Evolutionary conservation across 305 asterid species (phyloP), one percentile per base, ranked within the genome.

Genomic region (Fraxinus sp.): DNA sequence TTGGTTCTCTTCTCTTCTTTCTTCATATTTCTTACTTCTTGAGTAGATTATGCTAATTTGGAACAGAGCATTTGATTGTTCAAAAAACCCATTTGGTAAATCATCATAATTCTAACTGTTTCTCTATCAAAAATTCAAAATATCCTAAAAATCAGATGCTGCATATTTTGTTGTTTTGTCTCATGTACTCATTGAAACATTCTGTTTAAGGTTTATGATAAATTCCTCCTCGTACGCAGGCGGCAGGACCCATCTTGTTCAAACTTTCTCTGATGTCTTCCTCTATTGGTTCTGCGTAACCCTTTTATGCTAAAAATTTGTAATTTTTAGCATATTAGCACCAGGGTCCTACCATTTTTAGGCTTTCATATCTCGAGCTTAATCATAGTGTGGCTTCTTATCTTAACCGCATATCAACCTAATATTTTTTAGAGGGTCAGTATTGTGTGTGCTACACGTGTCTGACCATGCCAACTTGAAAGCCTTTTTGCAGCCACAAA

Each of bases 211-310:
- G 62, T 90, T 88, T 85, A 89, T 85, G 80, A 91, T 95, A 79
- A 84, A 89, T 55, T 92, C 95, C 22, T 97, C 3, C 89, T 92
- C 75, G 76, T 94, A 70, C 94, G n/a, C n/a, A n/a, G n/a, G n/a
- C n/a, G n/a, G 92, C 35, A 75, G 95, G 44, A 89, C 92, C 8
- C 95, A 92, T 74, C 98, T 94, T 72, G 98, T 92, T 75, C 98
- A 95, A 82, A 93, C 99, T 78, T 92, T 94, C 85, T 95, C 99
- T 0, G 95, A 93, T 84, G 97, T 88, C 1, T 95, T 94, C 78
- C 96, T 95, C 70, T 95, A 94, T 87, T 94, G 97, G 98, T 94
- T 95, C 84, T 93, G 92, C 84, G 62, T 74, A 59, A 59, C 26
- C 18, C 0, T 22, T 14, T 24, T 16, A 28, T 10, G 37, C 5